Evolutionary conservation across 352 stramenopile genomes (phyloP), one percentile per base, ranked within the genome.

Genomic region (Plasmopara muralis): DNA sequence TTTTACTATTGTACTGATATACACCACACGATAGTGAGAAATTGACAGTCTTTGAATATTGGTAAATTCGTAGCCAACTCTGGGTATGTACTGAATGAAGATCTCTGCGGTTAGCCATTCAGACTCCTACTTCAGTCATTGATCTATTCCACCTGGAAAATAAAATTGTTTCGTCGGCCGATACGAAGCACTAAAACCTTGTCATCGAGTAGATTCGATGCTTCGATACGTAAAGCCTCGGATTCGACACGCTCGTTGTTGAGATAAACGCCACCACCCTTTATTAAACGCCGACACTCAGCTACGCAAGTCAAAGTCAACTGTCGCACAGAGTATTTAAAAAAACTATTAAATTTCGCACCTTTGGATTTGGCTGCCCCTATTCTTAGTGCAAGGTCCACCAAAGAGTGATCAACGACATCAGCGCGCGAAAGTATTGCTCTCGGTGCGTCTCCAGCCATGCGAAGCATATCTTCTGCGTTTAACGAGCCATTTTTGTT

Each of bases 271-370:
- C 95, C 96, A 33, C 96, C 95, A 47, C 91, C 93, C 52, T 97
- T 93, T 64, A 99, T 98, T 43, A 99, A 65, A 55, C 96, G 80
- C 49, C 93, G 78, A 35, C 88, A 96, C 62, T 98, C 95, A 50
- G 94, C 96, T 87, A 51, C 47, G 58, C 40, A 48, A 51, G 10
- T 48, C 14, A 50, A 49, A 1, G 47, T 67, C 33, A 60, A 42
- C n/a, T 34, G 35, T 16, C 8, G 13, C 7, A 29, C 39, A 25
- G 39, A 50, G 0, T 9, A 46, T n/a, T n/a, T 43, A 42, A 9
- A 9, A 43, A 35, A 33, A 44, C 14, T 38, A 38, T 14, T 14
- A 13, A 46, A n/a, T 5, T 5, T 20, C 43, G 29, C 28, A 87
- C 78, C 78, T 74, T 98, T 98, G 14, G 89, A 98, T 53, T 80